These are phyloP conservation scores for Canna indica DNA, from an alignment of 176 grass and related monocot genomes.

Conservation along the genomic window DNA sequence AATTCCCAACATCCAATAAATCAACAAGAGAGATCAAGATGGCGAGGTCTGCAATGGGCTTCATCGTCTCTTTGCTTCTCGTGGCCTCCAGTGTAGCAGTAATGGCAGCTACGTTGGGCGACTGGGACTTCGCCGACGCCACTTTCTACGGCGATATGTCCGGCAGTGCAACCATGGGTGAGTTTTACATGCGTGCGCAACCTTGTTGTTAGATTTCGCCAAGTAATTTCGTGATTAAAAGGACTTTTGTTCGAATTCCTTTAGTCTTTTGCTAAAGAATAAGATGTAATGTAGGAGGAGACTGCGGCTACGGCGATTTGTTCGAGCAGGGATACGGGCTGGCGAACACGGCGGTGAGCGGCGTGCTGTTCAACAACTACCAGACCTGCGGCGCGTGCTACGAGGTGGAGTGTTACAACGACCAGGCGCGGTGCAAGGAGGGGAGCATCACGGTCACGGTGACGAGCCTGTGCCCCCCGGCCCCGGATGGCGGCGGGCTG, in stretches of 20 bases:
- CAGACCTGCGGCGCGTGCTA: constrained; percentile 34
- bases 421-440: constrained; percentile 12
- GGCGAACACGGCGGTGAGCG: constrained; percentile 28
- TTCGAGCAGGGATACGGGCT: constrained; percentile 30
- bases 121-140: constrained; percentile 27
- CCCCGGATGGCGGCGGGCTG: constrained; percentile 19
- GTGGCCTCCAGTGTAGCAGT: background rate
- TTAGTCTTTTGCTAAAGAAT: background rate
- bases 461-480: constrained; percentile 35
- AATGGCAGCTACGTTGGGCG: background rate
- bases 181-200: background rate
- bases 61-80: background rate
- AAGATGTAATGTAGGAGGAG: constrained; percentile 5
- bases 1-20: too few relatives aligned
- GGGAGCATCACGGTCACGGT: constrained; percentile 26
- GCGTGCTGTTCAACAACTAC: constrained; percentile 30
- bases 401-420: constrained; percentile 27
- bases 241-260: too few relatives aligned
- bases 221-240: too few relatives aligned
- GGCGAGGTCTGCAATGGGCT: background rate
- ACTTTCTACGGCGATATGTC: constrained; percentile 42
- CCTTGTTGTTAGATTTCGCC: too few relatives aligned
- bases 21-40: too few relatives aligned
- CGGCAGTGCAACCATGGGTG: constrained; percentile 23
- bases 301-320: constrained; percentile 31